Evolutionary conservation across 2,329 filamentous ascomycete genomes (phyloP), one percentile per base, ranked within the genome.

Genomic region (Aspergillus persii): DNA sequence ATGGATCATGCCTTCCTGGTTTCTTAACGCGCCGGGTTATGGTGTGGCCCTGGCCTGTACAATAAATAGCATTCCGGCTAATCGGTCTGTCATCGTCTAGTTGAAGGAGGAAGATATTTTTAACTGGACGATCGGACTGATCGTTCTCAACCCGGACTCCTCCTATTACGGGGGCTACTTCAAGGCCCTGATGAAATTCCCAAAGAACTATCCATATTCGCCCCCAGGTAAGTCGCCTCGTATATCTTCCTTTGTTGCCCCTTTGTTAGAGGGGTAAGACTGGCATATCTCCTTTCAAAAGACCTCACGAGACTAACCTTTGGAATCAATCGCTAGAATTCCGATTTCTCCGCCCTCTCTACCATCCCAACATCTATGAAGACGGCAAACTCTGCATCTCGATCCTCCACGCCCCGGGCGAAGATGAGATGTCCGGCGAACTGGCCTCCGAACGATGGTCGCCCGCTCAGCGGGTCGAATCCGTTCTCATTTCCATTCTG

Each of bases 361-460:
- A 87, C 78, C 94, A 99, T 75, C 94, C 94, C 3, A 99, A 99
- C 75, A 88, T 99, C 70, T 98, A 98, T 79, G 79, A 86, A 5
- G 91, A 97, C 74, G 94, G 94, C 68, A 89, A 89, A 66, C 84
- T 98, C 49, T 98, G 95, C 81, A 98, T 99, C 74, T 97, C 93
- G 50, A 99, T 99, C 69, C 86, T 99, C 9, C 94, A 99, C 76
- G 85, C 86, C 18, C 92, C 95, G 0, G 95, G 95, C 65, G 92
- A 97, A 61, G 94, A 98, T 72, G 86, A 90, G 67, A 94, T 93
- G 82, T 96, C 93, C 0, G 95, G 95, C 61, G 94, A 98, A 77
- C 79, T 85, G 44, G 94, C 95, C 6, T 89, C 89, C 59, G 95
- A 98, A 78, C 90, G 94, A 59, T 99, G 94, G 94, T 92, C 91